phyloP scores from a whole-genome alignment of 305 asterid genomes.

The Lippia alba region DNA sequence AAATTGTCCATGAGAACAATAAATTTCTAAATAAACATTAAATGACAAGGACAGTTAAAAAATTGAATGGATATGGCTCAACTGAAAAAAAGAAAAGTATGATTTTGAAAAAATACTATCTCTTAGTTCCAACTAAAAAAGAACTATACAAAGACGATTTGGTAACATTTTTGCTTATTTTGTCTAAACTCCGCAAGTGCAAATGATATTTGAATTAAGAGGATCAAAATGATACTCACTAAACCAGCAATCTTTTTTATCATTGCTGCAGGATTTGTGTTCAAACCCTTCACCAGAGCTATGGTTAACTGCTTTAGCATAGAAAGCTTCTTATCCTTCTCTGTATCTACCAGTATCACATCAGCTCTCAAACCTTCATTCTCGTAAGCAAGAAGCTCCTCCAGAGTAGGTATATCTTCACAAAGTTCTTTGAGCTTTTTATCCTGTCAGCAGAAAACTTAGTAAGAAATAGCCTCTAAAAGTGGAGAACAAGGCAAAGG shows the following conservation, averaged over 20 bases:
- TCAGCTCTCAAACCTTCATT: slow-evolving; percentile 82
- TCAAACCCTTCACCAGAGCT: slow-evolving; percentile 85
- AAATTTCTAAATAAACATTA: slow-evolving; percentile 25
- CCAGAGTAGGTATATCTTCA: slow-evolving; percentile 86
- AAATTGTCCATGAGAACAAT: slow-evolving; percentile 18
- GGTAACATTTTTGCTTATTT: slow-evolving; percentile 11
- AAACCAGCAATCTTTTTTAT: slow-evolving; percentile 94
- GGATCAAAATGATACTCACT: slow-evolving; percentile 60
- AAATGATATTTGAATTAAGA: slow-evolving; percentile 28
- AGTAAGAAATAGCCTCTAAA: slow-evolving; percentile 19
- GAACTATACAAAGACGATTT: not conserved
- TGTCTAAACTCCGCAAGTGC: slow-evolving; percentile 3
- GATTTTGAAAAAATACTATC: slow-evolving; percentile 14
- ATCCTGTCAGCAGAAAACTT: slow-evolving; percentile 57
- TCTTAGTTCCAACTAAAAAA: not conserved
- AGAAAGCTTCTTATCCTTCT: slow-evolving; percentile 86
- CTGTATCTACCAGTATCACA: slow-evolving; percentile 83
- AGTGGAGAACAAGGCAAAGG: not conserved
- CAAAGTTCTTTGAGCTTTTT: slow-evolving; percentile 83
- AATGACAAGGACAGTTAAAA: slow-evolving; percentile 28
- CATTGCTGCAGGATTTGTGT: slow-evolving; percentile 77
- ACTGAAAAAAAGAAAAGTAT: not conserved
- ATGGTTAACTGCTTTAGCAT: slow-evolving; percentile 85
- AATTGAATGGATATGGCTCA: slow-evolving; percentile 21
- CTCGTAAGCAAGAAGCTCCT: slow-evolving; percentile 86